These are phyloP conservation scores for Solanum gandarillasii DNA, from an alignment of 257 asterid genomes.

Conservation along the genomic window DNA sequence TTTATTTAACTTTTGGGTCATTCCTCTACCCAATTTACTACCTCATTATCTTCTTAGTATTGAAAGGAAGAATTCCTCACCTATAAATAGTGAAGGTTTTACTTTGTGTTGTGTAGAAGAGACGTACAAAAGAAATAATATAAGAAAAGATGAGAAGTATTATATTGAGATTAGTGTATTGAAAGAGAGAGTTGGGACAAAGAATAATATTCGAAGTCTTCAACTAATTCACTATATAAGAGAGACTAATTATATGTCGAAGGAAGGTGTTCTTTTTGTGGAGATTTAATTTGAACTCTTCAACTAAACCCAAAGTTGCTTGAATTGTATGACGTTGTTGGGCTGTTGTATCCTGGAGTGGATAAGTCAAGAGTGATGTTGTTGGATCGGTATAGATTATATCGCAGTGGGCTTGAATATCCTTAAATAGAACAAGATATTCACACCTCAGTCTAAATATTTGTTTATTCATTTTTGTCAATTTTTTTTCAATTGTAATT, in stretches of 20 bases:
- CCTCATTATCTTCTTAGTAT: not conserved
- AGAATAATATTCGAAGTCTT: not conserved
- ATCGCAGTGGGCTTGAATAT: too few relatives aligned
- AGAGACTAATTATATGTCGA: not conserved
- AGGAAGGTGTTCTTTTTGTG: not conserved
- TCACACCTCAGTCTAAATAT: too few relatives aligned
- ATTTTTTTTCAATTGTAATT: too few relatives aligned
- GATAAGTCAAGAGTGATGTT: too few relatives aligned
- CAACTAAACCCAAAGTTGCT: not conserved
- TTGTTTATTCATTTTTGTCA: too few relatives aligned
- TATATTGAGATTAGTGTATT: not conserved
- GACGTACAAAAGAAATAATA: not conserved
- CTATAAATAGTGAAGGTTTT: too few relatives aligned
- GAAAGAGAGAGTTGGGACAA: not conserved
- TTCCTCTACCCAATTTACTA: not conserved
- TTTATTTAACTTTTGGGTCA: not conserved
- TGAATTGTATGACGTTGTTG: not conserved
- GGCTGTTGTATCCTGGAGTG: not conserved
- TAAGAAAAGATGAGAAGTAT: not conserved
- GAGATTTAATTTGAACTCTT: not conserved
- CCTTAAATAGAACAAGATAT: too few relatives aligned
- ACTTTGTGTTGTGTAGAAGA: not conserved
- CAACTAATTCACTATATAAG: not conserved
- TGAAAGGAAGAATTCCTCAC: not conserved
- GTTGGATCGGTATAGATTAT: too few relatives aligned